Percentiles rank a stretch among this genome's conserved stretches.
Evolutionary conservation across 225 moss, liverwort and hornwort species (phyloP).

Genomic region (Asterella californica): DNA sequence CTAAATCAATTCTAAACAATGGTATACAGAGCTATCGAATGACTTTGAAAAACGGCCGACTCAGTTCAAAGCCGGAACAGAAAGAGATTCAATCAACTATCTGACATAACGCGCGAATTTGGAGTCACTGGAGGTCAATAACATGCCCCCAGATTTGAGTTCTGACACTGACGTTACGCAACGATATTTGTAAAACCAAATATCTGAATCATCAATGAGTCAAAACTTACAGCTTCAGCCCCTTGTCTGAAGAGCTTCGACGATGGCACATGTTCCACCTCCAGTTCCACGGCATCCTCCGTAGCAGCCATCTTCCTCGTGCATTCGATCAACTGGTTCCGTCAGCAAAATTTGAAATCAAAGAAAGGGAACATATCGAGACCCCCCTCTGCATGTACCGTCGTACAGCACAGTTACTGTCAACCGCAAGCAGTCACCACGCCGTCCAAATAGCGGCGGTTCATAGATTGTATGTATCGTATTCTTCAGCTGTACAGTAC

Average conservation of each 20-base stretch:
- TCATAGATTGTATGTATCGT: no score
- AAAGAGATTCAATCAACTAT: no score
- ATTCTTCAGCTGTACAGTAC: no score
- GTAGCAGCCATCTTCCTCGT: constrained; percentile 13
- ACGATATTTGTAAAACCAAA: no score
- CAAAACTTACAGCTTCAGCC: constrained; percentile 67
- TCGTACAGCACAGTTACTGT: neutral
- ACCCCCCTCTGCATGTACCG: neutral
- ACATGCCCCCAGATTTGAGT: no score
- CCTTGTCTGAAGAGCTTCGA: constrained; percentile 54
- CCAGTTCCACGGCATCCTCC: constrained; percentile 20
- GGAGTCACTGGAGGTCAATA: neutral
- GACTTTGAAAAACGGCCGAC: no score
- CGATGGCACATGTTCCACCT: neutral
- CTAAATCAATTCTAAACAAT: neutral
- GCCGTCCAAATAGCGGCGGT: no score
- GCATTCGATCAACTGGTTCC: neutral
- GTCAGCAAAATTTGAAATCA: neutral
- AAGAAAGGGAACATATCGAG: neutral
- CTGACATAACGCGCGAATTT: neutral
- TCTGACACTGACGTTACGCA: neutral
- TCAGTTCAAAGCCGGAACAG: neutral
- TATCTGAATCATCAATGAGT: neutral
- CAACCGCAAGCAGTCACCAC: no score
- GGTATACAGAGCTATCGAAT: no score